phyloP scores from a whole-genome alignment of 1,284 basidiomycete genomes.

The Cronartium ribicola region DNA sequence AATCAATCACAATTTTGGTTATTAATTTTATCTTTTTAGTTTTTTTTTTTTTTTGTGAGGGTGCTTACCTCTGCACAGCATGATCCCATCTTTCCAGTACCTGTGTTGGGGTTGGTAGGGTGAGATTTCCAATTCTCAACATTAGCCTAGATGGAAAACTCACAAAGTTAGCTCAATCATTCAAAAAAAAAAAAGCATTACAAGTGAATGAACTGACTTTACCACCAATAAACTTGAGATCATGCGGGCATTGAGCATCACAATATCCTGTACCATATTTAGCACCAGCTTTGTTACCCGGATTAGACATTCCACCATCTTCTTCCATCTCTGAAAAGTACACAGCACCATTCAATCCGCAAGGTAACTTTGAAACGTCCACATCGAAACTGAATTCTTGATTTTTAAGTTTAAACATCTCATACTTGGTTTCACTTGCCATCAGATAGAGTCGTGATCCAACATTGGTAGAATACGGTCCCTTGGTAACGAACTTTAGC shows the following conservation, averaged over 20 bases:
- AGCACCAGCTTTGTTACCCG: constrained; percentile 18
- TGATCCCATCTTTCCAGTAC: constrained; percentile 56
- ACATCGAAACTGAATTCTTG: constrained; percentile 28
- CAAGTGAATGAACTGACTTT: constrained; percentile 51
- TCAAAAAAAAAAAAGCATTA: neutral
- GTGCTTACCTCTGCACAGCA: constrained; percentile 48
- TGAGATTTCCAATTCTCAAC: constrained; percentile 47
- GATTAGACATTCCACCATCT: constrained; percentile 45
- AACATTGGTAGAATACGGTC: constrained; percentile 13
- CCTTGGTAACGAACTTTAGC: constrained; percentile 20
- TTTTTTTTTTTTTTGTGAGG: constrained; percentile 53
- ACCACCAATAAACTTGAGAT: constrained; percentile 61
- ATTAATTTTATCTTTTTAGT: constrained; percentile 52
- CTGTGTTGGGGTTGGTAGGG: constrained; percentile 48
- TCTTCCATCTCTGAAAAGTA: constrained; percentile 52
- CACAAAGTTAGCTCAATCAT: neutral
- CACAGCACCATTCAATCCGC: constrained; percentile 52
- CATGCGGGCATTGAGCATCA: constrained; percentile 54
- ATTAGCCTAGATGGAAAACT: constrained; percentile 49
- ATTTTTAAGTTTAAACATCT: constrained; percentile 35
- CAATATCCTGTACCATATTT: constrained; percentile 48
- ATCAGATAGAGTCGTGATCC: constrained; percentile 28
- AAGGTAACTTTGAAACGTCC: constrained; percentile 28
- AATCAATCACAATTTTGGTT: constrained; percentile 34
- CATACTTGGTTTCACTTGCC: constrained; percentile 7